Conservation (phyloP, 2,329 filamentous ascomycete genomes). For the Trichoderma gracile region DNA sequence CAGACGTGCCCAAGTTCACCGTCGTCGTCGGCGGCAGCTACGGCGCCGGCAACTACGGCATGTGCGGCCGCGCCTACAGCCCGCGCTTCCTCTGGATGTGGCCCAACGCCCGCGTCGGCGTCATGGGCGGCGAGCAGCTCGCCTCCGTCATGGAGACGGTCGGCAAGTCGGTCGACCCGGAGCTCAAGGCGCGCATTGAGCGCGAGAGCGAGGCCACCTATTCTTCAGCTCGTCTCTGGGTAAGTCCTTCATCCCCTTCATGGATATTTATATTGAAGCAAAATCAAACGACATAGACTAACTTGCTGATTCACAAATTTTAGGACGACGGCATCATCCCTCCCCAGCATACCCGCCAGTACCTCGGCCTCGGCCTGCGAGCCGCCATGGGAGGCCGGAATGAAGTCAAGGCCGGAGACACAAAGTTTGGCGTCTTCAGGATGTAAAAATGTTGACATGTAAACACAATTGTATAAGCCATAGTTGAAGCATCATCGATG, state of each 20-base stretch:
- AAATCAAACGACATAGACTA: background rate
- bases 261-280: no score
- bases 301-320: slow-evolving; percentile 33
- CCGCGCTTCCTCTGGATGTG: slow-evolving; percentile 93
- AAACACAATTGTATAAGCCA: no score
- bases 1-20: slow-evolving; percentile 94
- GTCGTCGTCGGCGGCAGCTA: slow-evolving; percentile 93
- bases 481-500: no score
- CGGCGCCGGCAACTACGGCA: slow-evolving; percentile 95
- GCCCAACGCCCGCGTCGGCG: slow-evolving; percentile 93
- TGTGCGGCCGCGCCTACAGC: slow-evolving; percentile 94
- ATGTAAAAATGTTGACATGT: slow-evolving; percentile 56
- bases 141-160: slow-evolving; percentile 93
- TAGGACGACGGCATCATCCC: slow-evolving; percentile 78
- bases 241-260: no score
- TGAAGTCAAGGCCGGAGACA: slow-evolving; percentile 60
- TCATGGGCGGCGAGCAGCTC: slow-evolving; percentile 95
- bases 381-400: slow-evolving; percentile 70
- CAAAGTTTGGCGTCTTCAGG: slow-evolving; percentile 77
- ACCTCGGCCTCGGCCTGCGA: slow-evolving; percentile 70
- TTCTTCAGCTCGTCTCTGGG: slow-evolving; percentile 88
- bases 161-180: slow-evolving; percentile 77
- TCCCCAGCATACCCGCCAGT: slow-evolving; percentile 71
- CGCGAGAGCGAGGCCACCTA: slow-evolving; percentile 86
- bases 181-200: slow-evolving; percentile 81